Evolutionary conservation across 2,329 filamentous ascomycete species (phyloP).

Genomic region (Pyricularia pennisetigena): DNA sequence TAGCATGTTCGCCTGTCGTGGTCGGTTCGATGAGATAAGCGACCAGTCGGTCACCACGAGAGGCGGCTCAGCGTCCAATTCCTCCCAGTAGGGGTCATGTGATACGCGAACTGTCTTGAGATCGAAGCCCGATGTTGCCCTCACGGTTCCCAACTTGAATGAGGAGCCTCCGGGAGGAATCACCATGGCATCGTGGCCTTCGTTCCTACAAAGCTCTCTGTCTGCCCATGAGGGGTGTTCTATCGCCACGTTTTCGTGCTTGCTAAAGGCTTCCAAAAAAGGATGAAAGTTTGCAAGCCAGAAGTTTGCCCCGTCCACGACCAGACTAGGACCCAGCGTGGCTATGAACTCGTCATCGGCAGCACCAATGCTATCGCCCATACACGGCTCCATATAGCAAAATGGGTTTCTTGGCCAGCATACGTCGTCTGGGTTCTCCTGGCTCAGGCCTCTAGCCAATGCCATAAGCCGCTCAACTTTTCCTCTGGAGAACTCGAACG

Average conservation of each 20-base stretch:
- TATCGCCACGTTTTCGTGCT: constrained; percentile 17
- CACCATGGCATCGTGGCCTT: constrained; percentile 26
- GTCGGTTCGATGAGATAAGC: constrained; percentile 23
- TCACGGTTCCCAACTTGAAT: constrained; percentile 25
- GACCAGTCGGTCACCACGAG: constrained; percentile 34
- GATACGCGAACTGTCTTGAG: constrained; percentile 31
- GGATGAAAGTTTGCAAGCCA: constrained; percentile 36
- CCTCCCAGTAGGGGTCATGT: constrained; percentile 34
- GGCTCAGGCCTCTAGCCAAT: constrained; percentile 29
- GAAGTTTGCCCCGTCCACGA: constrained; percentile 24
- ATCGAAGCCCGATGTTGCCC: constrained; percentile 29
- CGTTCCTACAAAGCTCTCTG: constrained; percentile 21
- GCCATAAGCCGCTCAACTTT: constrained; percentile 22
- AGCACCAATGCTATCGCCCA: constrained; percentile 35
- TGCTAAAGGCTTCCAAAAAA: constrained; percentile 25
- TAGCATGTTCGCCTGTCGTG: constrained; percentile 27
- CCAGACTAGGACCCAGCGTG: constrained; percentile 30
- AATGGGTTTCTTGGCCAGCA: constrained; percentile 31
- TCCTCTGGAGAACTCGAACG: constrained; percentile 28
- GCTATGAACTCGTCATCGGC: constrained; percentile 24
- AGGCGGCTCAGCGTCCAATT: constrained; percentile 26
- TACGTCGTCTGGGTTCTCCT: constrained; percentile 28
- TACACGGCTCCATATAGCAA: constrained; percentile 29
- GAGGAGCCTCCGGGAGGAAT: constrained; percentile 4
- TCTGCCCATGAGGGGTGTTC: constrained; percentile 33